A percentile compares a stretch with the other conserved stretches of the same genome.
Conservation (phyloP, 805 yeast species). For the Wickerhamomyces rabaulensis region DNA sequence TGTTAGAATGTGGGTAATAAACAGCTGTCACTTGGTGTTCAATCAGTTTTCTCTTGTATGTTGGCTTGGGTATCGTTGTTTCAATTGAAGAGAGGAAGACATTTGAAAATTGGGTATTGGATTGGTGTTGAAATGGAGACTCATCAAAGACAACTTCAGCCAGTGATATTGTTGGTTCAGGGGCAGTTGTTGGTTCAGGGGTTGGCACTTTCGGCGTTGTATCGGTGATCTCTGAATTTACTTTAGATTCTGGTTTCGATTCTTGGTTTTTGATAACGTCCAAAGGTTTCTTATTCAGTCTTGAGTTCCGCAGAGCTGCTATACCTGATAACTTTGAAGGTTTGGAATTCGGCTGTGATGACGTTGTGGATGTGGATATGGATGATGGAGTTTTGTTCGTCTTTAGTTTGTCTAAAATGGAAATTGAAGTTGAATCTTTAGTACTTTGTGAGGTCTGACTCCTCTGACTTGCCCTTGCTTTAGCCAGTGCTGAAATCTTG, state of each 20-base stretch:
- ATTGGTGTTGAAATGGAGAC: conserved; percentile 1
- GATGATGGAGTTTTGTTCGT: neutral
- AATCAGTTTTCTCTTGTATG: conserved; percentile 19
- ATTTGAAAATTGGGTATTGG: neutral
- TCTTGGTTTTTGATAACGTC: neutral
- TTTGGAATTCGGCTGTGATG: neutral
- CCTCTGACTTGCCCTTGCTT: conserved; percentile 17
- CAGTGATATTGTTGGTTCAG: neutral
- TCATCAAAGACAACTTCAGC: conserved; percentile 1
- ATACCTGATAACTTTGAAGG: neutral
- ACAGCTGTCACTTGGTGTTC: conserved; percentile 26
- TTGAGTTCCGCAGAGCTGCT: conserved; percentile 1
- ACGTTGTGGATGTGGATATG: neutral
- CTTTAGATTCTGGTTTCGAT: neutral
- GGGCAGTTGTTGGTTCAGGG: neutral
- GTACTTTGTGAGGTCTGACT: neutral
- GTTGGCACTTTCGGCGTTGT: neutral
- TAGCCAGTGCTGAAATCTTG: conserved; percentile 20
- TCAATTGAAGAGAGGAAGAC: neutral
- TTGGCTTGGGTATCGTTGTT: neutral
- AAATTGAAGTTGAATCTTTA: conserved; percentile 10
- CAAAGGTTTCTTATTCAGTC: neutral
- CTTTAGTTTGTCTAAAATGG: conserved; percentile 19
- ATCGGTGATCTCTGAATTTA: no score
- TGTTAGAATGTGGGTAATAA: conserved; percentile 33